These are phyloP conservation scores for Musa beccarii DNA, from an alignment of 176 grass and related monocot genomes.

Conservation along the genomic window DNA sequence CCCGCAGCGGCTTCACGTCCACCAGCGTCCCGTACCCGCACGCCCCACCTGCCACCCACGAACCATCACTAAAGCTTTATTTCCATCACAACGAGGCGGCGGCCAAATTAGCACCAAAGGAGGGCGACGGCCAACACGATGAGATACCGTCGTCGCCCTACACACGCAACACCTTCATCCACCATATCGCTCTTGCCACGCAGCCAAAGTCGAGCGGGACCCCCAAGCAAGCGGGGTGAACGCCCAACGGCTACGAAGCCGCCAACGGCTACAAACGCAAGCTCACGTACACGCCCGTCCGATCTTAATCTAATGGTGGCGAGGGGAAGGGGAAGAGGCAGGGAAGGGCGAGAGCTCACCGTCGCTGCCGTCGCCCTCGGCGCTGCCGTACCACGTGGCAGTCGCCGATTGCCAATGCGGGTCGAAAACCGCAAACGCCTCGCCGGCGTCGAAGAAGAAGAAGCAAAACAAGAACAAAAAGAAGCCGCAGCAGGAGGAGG, in stretches of 20 bases:
- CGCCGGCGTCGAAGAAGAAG: conserved; percentile 13
- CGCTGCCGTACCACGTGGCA: conserved; percentile 87
- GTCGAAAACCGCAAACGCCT: conserved; percentile 25
- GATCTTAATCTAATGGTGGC: neutral
- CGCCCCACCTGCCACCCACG: conserved; percentile 49
- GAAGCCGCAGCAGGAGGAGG: conserved; percentile 14
- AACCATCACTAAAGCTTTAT: neutral
- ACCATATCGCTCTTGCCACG: too few relatives aligned
- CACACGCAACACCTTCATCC: neutral
- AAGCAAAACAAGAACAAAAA: conserved; percentile 13
- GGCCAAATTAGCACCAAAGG: neutral
- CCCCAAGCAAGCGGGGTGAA: neutral
- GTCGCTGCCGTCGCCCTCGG: conserved; percentile 83
- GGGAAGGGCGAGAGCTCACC: conserved; percentile 21
- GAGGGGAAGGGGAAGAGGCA: neutral
- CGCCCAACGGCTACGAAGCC: neutral
- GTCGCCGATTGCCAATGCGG: conserved; percentile 82
- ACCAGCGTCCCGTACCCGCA: conserved; percentile 96
- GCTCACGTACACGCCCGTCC: neutral
- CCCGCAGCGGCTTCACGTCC: conserved; percentile 78
- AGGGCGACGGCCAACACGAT: too few relatives aligned
- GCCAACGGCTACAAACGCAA: neutral
- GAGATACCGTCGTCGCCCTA: too few relatives aligned
- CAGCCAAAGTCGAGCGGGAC: neutral
- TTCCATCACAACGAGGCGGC: neutral